Evolutionary conservation across 768 basidiomycete genomes (phyloP), one percentile per base, ranked within the genome.

Genomic region (Panellus pusillus): DNA sequence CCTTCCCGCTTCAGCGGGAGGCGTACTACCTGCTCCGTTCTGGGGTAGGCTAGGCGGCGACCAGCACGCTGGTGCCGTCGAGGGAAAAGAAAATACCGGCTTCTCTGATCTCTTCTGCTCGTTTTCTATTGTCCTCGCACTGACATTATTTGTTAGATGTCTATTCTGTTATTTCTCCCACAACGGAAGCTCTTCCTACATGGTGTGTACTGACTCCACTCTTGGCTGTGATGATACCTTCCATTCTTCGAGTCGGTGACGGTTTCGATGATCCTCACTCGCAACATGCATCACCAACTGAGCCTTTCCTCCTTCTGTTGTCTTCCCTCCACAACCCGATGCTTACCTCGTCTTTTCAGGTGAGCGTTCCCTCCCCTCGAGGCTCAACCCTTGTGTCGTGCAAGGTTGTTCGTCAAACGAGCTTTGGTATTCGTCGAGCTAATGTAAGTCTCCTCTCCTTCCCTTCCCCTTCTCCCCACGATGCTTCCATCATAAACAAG

Each of bases 271-370:
- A 86, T 77, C 86, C 86, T 68, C 69, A 70, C 84, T 87, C 85
- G 75, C 66, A 83, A 86, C 86, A 87, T 88, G 86, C 86, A 89
- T 79, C 78, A 81, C 79, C 78, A 81, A 75, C 77, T 79, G 77
- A 79, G 68, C 70, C 61, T 67, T 66, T 64, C 50, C 42, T 55
- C 55, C 52, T 55, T 54, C 52, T 46, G 43, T 52, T 48, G 35
- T 36, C 42, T 47, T 63, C 39, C 49, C 43, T 59, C 52, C 45
- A 3, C 11, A 36, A 35, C 48, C 47, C 47, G 45, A 41, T 37
- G 7, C 50, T 57, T 43, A 54, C 50, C 41, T 45, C 57, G 50
- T 20, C 29, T 40, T 31, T 44, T 17, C 7, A 9, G 17, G 58
- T 66, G 52, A 57, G 59, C 60, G 42, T 54, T 45, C 29, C 14